Percentiles rank a stretch among this genome's conserved stretches.
Evolutionary conservation across 2,329 filamentous ascomycete genomes (phyloP).

Genomic region (Aspergillus aculeatinus): DNA sequence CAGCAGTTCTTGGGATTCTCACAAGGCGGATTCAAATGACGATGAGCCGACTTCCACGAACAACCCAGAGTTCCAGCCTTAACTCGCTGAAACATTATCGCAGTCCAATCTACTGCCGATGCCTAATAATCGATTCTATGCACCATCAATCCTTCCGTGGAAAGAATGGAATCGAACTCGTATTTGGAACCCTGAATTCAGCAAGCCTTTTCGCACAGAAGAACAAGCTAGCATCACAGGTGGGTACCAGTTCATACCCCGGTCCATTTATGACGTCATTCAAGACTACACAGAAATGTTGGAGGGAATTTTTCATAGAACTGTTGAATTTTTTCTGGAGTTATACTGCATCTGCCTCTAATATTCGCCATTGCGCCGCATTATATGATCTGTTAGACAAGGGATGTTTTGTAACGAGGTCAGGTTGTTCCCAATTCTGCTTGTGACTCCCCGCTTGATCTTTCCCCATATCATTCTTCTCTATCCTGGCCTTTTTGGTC

Average conservation of each 20-base stretch:
- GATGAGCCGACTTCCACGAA: conserved; percentile 25
- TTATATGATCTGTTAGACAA: conserved; percentile 15
- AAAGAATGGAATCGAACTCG: not conserved
- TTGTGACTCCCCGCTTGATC: not conserved
- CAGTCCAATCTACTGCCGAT: not conserved
- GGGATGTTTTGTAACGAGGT: not conserved
- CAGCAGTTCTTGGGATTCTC: conserved; percentile 35
- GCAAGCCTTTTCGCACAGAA: not conserved
- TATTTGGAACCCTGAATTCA: not conserved
- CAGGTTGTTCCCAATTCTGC: not conserved
- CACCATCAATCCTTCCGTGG: too few relatives aligned
- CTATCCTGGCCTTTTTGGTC: not conserved
- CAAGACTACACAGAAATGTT: conserved; percentile 17
- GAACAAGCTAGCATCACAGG: conserved; percentile 14
- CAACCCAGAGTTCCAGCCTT: conserved; percentile 21
- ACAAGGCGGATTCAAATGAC: conserved; percentile 33
- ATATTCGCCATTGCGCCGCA: conserved; percentile 11
- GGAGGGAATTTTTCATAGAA: conserved; percentile 24
- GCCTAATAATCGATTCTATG: not conserved
- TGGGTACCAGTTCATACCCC: conserved; percentile 14
- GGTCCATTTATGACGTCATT: conserved; percentile 10
- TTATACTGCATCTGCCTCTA: conserved; percentile 12
- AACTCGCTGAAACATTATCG: not conserved
- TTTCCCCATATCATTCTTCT: not conserved
- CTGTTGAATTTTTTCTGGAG: conserved; percentile 18